Evolutionary conservation across 2,329 filamentous ascomycete species (phyloP).

Genomic region (Microcera coccophila): DNA sequence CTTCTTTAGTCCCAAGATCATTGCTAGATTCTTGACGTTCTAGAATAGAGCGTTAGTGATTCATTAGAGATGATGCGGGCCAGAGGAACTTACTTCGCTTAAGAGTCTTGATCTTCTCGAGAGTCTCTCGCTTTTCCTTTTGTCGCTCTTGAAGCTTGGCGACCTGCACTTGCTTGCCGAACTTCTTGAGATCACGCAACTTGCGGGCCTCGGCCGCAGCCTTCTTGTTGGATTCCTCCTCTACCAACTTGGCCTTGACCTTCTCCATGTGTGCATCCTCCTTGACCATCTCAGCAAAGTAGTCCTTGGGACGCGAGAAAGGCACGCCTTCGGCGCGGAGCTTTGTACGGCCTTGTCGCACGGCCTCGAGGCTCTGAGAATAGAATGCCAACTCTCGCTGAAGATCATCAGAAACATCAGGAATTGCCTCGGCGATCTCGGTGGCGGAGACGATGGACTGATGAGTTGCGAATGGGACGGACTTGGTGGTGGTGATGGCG

Average conservation of each 20-base stretch:
- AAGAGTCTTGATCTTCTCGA: conserved; percentile 91
- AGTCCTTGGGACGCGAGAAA: conserved; percentile 87
- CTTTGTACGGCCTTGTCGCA: conserved; percentile 65
- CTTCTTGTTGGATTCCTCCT: conserved; percentile 89
- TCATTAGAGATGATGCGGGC: not conserved
- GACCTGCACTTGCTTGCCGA: conserved; percentile 96
- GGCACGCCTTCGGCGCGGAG: conserved; percentile 78
- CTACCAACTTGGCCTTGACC: conserved; percentile 88
- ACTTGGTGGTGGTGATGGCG: conserved; percentile 58
- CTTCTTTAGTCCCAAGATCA: conserved; percentile 66
- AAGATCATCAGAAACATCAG: conserved; percentile 85
- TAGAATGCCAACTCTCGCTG: conserved; percentile 92
- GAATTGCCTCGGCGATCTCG: conserved; percentile 62
- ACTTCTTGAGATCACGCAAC: conserved; percentile 95
- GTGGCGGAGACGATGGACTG: conserved; percentile 68
- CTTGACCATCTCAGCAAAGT: conserved; percentile 99
- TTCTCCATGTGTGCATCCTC: conserved; percentile 97
- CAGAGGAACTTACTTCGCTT: conserved; percentile 84
- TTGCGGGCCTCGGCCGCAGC: conserved; percentile 86
- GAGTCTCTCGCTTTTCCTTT: conserved; percentile 85
- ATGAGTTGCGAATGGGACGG: conserved; percentile 76
- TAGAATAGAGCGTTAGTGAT: conserved; percentile 37
- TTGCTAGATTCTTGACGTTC: conserved; percentile 73
- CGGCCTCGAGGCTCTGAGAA: conserved; percentile 79
- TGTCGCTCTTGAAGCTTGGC: conserved; percentile 92